These are phyloP conservation scores for Botrytis squamosa DNA, from an alignment of 2,329 filamentous ascomycete species.

Conservation along the genomic window DNA sequence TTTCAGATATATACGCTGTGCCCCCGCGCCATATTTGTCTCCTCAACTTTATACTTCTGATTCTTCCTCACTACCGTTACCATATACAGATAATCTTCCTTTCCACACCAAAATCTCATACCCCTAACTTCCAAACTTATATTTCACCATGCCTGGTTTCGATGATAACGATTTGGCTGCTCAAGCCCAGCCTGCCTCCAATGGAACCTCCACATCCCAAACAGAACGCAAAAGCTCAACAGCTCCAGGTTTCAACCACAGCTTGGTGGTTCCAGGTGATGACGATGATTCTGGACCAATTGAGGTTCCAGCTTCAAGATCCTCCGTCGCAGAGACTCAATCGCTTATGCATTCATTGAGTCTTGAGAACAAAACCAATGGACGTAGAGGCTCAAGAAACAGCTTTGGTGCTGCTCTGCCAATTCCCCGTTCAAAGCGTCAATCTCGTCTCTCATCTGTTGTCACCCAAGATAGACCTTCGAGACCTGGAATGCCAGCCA, in stretches of 20 bases:
- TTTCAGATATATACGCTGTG: slow-evolving; percentile 35
- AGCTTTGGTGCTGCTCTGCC: slow-evolving; percentile 72
- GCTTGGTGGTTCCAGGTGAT: slow-evolving; percentile 14
- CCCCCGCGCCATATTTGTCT: neutral
- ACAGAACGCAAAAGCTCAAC: slow-evolving; percentile 31
- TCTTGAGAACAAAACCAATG: slow-evolving; percentile 54
- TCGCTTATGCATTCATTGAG: slow-evolving; percentile 74
- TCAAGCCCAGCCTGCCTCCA: slow-evolving; percentile 34
- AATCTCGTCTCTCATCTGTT: slow-evolving; percentile 65
- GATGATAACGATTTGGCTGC: slow-evolving; percentile 56
- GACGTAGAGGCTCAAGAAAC: slow-evolving; percentile 69
- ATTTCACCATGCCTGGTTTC: slow-evolving; percentile 56
- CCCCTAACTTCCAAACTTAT: neutral
- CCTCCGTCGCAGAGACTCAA: slow-evolving; percentile 64
- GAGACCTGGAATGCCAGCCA: slow-evolving; percentile 56
- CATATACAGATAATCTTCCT: neutral
- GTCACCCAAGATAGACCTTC: slow-evolving; percentile 47
- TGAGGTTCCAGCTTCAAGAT: slow-evolving; percentile 68
- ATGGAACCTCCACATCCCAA: slow-evolving; percentile 25
- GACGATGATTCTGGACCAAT: slow-evolving; percentile 45
- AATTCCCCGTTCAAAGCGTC: slow-evolving; percentile 68
- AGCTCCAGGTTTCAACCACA: slow-evolving; percentile 18
- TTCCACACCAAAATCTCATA: neutral
- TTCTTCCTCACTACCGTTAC: neutral
- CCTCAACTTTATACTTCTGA: neutral